phyloP scores from a whole-genome alignment of 176 grass and related monocot genomes.

The Lolium rigidum region DNA sequence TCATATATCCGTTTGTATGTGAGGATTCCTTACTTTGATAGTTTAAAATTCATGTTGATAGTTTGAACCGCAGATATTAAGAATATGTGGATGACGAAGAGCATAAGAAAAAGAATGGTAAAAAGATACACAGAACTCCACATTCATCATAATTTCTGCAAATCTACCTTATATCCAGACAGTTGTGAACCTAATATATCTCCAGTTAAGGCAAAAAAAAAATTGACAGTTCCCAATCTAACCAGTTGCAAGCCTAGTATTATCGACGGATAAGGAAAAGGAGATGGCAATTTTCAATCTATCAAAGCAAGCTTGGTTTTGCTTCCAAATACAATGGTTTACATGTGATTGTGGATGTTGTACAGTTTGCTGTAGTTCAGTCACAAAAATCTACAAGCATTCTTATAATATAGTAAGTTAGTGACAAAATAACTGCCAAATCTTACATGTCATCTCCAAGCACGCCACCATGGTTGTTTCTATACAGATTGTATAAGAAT shows the following conservation, averaged over 20 bases:
- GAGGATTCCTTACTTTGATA: constrained; percentile 6
- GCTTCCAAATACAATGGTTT: constrained; percentile 23
- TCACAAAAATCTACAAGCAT: constrained; percentile 10
- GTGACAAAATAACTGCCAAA: constrained; percentile 19
- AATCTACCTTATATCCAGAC: not conserved
- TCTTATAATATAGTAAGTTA: not conserved
- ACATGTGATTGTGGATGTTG: constrained; percentile 12
- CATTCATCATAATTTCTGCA: not conserved
- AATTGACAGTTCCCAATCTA: not conserved
- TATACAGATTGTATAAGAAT: constrained; percentile 91
- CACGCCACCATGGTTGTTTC: constrained; percentile 89
- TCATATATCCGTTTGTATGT: not conserved
- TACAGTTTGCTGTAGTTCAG: not conserved
- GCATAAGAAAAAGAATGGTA: constrained; percentile 1
- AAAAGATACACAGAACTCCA: constrained; percentile 5
- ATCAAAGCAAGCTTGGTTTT: not conserved
- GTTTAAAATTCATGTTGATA: not conserved
- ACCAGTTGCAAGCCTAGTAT: not conserved
- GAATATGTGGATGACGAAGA: not conserved
- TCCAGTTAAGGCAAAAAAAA: constrained; percentile 23
- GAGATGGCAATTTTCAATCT: not conserved
- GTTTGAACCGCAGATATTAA: not conserved
- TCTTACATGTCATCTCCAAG: constrained; percentile 98
- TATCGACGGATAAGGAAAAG: not conserved
- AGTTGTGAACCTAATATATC: not conserved